Evolutionary conservation across 78 protist species (phyloP), one percentile per base, ranked within the genome.

Genomic region (Salpingoeca rosetta): DNA sequence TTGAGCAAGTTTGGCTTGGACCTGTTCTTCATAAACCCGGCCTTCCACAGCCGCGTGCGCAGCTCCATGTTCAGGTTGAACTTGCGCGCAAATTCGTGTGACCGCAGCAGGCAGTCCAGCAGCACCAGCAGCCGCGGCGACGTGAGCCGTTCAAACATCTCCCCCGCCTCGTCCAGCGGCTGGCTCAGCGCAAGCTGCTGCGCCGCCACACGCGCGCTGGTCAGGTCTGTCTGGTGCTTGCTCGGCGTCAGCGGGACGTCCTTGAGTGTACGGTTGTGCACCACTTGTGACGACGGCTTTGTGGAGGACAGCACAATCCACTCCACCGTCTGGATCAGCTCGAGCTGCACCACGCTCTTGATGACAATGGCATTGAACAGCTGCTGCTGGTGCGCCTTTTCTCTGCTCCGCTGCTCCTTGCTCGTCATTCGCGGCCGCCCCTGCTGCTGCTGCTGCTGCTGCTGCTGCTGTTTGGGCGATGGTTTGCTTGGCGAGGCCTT

Each of bases 321-420:
- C 77, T 86, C 56, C 57, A 86, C 84, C 0, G 84, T 77, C 84
- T 79, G 80, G 2, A 86, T 86, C 56, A 86, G 57, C 45, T 86
- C 85, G 12, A 86, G 83, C 56, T 79, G 85, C 12, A 80, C 84
- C 28, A 86, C 88, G 28, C 88, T 80, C 57, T 65, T 45, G 79
- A 86, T 86, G 72, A 85, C 78, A 57, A 85, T 78, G 44, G 42
- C 7, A 17, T 44, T 40, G 37, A 85, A 85, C n/a, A 11, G 22
- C 77, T 7, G n/a, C 36, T 12, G 12, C 12, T 76, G 12, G 42
- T 76, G 26, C 35, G 80, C 43, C 37, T 7, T 35, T 11, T 74
- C n/a, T 3, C 78, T 3, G 17, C n/a, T 7, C 12, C 76, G 76
- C 28, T 22, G 76, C 78, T 27, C n/a, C n/a, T 25, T 3, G 38